These are phyloP conservation scores for Hemisphaericaspora lyxosophila DNA, from an alignment of 1,139 yeast species.

Conservation along the genomic window DNA sequence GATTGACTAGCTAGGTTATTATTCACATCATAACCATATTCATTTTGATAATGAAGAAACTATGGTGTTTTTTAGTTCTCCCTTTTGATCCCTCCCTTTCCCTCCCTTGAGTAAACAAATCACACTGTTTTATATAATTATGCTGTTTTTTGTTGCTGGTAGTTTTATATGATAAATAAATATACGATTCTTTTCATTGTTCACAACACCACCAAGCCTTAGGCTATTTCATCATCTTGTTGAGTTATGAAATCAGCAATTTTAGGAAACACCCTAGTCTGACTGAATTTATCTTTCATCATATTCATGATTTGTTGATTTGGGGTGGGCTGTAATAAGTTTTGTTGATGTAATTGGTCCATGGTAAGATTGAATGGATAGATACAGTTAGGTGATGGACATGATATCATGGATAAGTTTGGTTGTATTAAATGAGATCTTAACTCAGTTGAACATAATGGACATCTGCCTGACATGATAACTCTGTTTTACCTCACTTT, in stretches of 20 bases:
- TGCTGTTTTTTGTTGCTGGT: no score
- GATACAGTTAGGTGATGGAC: conserved; percentile 28
- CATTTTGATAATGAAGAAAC: conserved; percentile 3
- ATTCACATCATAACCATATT: background rate
- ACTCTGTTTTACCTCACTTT: background rate
- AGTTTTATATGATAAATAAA: no score
- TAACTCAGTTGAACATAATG: conserved; percentile 26
- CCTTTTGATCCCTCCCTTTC: background rate
- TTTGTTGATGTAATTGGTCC: conserved; percentile 24
- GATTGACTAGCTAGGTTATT: conserved; percentile 1
- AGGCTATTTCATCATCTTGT: conserved; percentile 20
- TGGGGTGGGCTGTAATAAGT: conserved; percentile 22
- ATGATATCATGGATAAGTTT: conserved; percentile 25
- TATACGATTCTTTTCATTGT: no score
- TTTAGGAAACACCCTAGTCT: conserved; percentile 24
- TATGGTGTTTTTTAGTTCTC: conserved; percentile 5
- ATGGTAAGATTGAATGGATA: conserved; percentile 34
- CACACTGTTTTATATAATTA: no score
- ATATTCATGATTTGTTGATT: conserved; percentile 27
- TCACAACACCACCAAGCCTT: no score
- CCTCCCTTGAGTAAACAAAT: background rate
- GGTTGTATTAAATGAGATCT: conserved; percentile 30
- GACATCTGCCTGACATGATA: conserved; percentile 19
- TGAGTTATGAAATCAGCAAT: conserved; percentile 30
- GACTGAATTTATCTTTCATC: conserved; percentile 26